Conservation (phyloP, 2,329 filamentous ascomycete species). For the Diaporthe sp. region DNA sequence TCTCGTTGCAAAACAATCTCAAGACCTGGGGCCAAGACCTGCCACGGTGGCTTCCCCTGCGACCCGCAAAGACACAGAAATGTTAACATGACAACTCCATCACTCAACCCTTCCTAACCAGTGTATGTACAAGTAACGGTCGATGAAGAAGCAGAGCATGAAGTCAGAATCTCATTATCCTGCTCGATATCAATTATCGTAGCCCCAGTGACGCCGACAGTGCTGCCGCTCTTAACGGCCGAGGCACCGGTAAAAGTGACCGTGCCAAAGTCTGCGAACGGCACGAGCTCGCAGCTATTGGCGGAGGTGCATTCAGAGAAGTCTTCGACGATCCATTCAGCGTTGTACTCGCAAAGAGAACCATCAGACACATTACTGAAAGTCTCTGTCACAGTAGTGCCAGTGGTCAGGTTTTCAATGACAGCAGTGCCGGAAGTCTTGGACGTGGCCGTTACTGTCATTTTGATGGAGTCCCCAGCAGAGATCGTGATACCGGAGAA, state of each 20-base stretch:
- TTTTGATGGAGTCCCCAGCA: slow-evolving; percentile 39
- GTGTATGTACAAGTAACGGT: slow-evolving; percentile 53
- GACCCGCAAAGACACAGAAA: not conserved
- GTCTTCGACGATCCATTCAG: slow-evolving; percentile 73
- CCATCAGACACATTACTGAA: slow-evolving; percentile 53
- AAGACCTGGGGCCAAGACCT: not conserved
- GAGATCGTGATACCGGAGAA: slow-evolving; percentile 38
- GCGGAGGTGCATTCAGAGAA: slow-evolving; percentile 49
- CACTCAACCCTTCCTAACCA: slow-evolving; percentile 36
- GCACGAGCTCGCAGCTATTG: slow-evolving; percentile 48
- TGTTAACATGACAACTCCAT: not conserved
- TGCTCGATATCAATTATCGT: slow-evolving; percentile 76
- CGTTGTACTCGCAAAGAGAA: slow-evolving; percentile 63
- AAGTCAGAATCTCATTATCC: slow-evolving; percentile 68
- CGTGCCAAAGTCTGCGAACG: slow-evolving; percentile 58
- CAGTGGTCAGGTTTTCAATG: slow-evolving; percentile 60
- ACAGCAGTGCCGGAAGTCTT: slow-evolving; percentile 54
- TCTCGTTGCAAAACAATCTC: not conserved
- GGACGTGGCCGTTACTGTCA: slow-evolving; percentile 50
- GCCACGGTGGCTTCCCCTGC: no score
- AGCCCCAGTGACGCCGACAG: slow-evolving; percentile 51
- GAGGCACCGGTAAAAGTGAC: slow-evolving; percentile 54
- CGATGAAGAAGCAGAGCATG: slow-evolving; percentile 36
- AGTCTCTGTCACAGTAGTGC: slow-evolving; percentile 59
- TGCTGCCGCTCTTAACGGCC: slow-evolving; percentile 41